Evolutionary conservation across 495 filamentous ascomycete genomes (phyloP).

Genomic region (Penicillium atrosanguineum): DNA sequence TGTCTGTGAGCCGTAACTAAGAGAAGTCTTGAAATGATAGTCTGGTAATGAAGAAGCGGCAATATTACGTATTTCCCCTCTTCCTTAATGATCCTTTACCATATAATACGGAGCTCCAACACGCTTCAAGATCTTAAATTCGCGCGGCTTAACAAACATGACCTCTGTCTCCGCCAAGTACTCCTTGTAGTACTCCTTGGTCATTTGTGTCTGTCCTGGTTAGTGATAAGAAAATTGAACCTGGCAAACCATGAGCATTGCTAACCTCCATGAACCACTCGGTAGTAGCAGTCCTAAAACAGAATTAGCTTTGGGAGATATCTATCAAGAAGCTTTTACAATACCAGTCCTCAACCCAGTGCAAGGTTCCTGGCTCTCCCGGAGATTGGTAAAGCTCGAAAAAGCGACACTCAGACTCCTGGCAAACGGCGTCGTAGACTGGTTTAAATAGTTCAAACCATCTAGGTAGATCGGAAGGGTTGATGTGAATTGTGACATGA

Average conservation of each 20-base stretch:
- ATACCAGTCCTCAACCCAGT: constrained; percentile 50
- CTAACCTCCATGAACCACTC: constrained; percentile 44
- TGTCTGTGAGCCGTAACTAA: no score
- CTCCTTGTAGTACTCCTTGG: constrained; percentile 50
- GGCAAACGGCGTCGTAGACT: constrained; percentile 39
- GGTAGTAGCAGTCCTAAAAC: constrained; percentile 32
- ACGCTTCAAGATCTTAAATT: constrained; percentile 34
- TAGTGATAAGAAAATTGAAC: no score
- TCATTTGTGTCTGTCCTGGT: constrained; percentile 48
- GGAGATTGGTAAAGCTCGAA: constrained; percentile 45
- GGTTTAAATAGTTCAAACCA: constrained; percentile 42
- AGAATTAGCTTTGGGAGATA: no score
- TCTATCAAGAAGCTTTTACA: neutral
- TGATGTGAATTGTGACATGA: constrained; percentile 43
- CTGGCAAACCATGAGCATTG: constrained; percentile 1
- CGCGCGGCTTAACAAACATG: constrained; percentile 48
- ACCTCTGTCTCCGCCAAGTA: constrained; percentile 46
- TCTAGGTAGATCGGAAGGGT: constrained; percentile 36
- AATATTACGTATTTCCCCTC: no score
- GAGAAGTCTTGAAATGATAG: no score
- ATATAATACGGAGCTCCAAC: constrained; percentile 33
- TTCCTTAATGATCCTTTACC: no score
- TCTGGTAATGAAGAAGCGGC: no score
- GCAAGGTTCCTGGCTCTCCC: constrained; percentile 41
- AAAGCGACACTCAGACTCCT: constrained; percentile 47